Base-by-base conservation (phyloP, 2,329 filamentous ascomycete species). In the Microdochium bolleyi region DNA sequence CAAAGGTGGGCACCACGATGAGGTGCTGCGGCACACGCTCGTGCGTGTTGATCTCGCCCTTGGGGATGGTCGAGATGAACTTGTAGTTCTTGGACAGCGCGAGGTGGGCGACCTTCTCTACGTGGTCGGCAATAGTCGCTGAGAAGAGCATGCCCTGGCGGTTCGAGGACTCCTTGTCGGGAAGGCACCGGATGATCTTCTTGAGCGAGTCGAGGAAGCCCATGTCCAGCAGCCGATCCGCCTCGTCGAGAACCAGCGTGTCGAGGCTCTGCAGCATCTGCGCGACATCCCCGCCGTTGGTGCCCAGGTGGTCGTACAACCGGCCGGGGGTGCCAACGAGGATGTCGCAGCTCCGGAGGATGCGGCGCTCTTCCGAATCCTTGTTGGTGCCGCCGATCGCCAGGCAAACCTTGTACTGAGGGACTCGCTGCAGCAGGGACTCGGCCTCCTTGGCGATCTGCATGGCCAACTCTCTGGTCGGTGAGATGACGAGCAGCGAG, bases 331-430 rank as follows among this genome's bases (percentile, higher is more conserved):
- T 94, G 13, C 87, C 88, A 49, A 95, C 86, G 25, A 95, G 74
- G 49, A 95, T 83, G 61, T 94, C 84, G 64, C 88, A 92, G 30
- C 88, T 88, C 41, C 79, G 65, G 9, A 91, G 68, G 50, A 91
- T 85, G 57, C 84, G 82, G 58, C 75, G 76, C 70, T 92, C 86
- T 64, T 90, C 86, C 55, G 79, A 74, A 63, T 88, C 68, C 69
- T 86, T 88, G 73, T 91, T 92, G 46, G 74, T 79, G 37, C 90
- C 90, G 41, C 90, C 90, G 56, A 95, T 92, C 24, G 92, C 82
- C 61, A 91, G 73, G 37, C 87, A 85, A 2, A 90, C 87, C 4
- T 83, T 87, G 68, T 90, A 92, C 53, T 84, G 74, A 59, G 89
- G 85, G 14, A 89, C 78, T 49, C 84, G 80, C 55, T 88, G 84